Base-by-base conservation (phyloP, 148 eudicot species). In the Hydrangea macrophylla region DNA sequence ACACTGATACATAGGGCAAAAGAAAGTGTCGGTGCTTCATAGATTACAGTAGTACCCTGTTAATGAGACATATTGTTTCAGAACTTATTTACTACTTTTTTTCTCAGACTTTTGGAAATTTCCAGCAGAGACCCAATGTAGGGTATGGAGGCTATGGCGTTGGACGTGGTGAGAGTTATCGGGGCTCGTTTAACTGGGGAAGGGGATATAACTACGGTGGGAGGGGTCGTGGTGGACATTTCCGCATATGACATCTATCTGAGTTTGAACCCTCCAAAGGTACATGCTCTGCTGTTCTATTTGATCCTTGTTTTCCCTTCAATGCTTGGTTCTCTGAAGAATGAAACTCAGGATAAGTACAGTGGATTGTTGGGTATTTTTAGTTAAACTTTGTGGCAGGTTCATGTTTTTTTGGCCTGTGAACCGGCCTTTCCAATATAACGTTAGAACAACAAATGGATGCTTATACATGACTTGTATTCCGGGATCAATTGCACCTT, bases 151-250 rank as follows among this genome's bases (percentile, higher is more conserved):
- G 65, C 26, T 33, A 57, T 33, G 70, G 76, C 32, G 60, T 33
- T 55, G 60, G 70, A 25, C 35, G 11, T 5, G 61, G 70, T 27
- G 72, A 40, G 20, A 42, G 58, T 18, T 58, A 58, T 25, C 50
- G 20, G 7, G 72, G 40, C 37, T 42, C 64, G 0, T 28, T 37
- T 58, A 15, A 59, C 62, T 22, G 62, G 70, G 76, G 64, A 20
- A 65, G 76, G 59, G 64, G 65, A 57, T 66, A 58, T 58, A 55
- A 72, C 69, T 60, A 73, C 30, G 26, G 30, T 58, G 70, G 76
- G 60, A 66, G 76, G 51, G 65, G 71, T 24, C 58, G 36, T 48
- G 70, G 65, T 45, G 62, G 71, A 35, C 32, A 26, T 58, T 50
- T 31, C 11, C 39, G 20, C 33, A 65, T 66, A 12, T 73, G 70